Evolutionary conservation across 2,329 filamentous ascomycete species (phyloP).

Genomic region (Trichothecium roseum): DNA sequence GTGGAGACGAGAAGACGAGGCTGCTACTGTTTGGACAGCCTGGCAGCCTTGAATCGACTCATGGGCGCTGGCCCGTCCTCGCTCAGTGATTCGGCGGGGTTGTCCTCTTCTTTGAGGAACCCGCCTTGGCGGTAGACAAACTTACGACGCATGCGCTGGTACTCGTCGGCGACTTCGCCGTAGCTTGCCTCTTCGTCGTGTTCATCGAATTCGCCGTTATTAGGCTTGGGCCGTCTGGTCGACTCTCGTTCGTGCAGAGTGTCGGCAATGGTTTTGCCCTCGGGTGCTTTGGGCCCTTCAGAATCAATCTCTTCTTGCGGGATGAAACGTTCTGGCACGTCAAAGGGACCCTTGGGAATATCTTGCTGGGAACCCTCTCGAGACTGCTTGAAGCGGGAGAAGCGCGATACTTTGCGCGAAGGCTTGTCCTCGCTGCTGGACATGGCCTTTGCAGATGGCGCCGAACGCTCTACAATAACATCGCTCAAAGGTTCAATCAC

Average conservation of each 20-base stretch:
- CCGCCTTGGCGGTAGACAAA: constrained; percentile 78
- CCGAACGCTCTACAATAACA: constrained; percentile 32
- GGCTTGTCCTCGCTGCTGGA: constrained; percentile 18
- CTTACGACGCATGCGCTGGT: constrained; percentile 71
- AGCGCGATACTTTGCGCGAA: constrained; percentile 35
- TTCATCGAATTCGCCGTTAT: constrained; percentile 32
- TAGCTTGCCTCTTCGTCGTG: constrained; percentile 60
- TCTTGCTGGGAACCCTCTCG: constrained; percentile 10
- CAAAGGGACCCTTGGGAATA: constrained; percentile 30
- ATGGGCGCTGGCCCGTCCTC: constrained; percentile 53
- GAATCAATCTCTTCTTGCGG: constrained; percentile 21
- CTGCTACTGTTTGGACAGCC: constrained; percentile 42
- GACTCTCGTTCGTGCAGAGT: constrained; percentile 45
- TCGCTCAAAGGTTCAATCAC: constrained; percentile 40
- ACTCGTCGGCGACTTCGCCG: constrained; percentile 71
- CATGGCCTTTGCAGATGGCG: constrained; percentile 8
- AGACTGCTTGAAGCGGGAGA: constrained; percentile 45
- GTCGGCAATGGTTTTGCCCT: constrained; percentile 47
- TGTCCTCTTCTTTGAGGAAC: constrained; percentile 63
- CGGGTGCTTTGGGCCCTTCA: constrained; percentile 27
- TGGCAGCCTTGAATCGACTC: constrained; percentile 65
- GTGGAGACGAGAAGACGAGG: too few species aligned
- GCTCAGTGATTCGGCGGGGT: constrained; percentile 55
- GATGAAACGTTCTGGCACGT: constrained; percentile 29
- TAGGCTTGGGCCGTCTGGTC: constrained; percentile 11